These are phyloP conservation scores for Neonectria magnoliae DNA, from an alignment of 2,329 filamentous ascomycete genomes.

Conservation along the genomic window DNA sequence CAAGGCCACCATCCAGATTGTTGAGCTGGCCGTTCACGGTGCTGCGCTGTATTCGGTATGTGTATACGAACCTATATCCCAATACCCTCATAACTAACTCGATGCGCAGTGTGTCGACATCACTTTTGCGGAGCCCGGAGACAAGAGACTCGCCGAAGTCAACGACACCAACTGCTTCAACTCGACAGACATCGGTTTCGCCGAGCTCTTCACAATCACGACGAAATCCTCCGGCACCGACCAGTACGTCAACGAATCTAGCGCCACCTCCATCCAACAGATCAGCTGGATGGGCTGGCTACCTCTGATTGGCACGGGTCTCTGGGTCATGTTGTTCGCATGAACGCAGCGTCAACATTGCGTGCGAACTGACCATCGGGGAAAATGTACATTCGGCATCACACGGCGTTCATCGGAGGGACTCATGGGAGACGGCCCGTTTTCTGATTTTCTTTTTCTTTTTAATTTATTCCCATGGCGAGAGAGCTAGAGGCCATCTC, in stretches of 20 bases:
- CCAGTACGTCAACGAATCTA: conserved; percentile 43
- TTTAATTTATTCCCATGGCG: conserved; percentile 19
- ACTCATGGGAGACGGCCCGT: neutral
- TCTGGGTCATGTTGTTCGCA: conserved; percentile 52
- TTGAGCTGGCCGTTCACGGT: conserved; percentile 85
- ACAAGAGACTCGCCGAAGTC: conserved; percentile 73
- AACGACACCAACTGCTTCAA: conserved; percentile 91
- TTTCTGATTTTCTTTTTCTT: conserved; percentile 12
- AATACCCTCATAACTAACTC: conserved; percentile 12
- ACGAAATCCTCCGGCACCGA: conserved; percentile 54
- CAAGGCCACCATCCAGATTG: conserved; percentile 88
- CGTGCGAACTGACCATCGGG: neutral
- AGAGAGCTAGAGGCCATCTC: conserved; percentile 25
- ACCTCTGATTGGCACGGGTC: conserved; percentile 51
- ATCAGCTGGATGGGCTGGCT: conserved; percentile 52
- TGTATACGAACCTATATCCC: neutral
- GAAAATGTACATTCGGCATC: conserved; percentile 40
- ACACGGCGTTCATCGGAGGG: conserved; percentile 36
- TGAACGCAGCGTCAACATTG: conserved; percentile 3
- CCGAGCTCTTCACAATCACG: conserved; percentile 77
- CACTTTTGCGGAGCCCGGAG: conserved; percentile 82
- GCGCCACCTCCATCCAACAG: conserved; percentile 36
- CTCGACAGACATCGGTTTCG: conserved; percentile 79
- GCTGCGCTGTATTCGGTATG: conserved; percentile 83
- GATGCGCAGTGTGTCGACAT: conserved; percentile 86